phyloP scores from a whole-genome alignment of 1,139 yeast genomes.

The Zygosaccharomyces sapae region DNA sequence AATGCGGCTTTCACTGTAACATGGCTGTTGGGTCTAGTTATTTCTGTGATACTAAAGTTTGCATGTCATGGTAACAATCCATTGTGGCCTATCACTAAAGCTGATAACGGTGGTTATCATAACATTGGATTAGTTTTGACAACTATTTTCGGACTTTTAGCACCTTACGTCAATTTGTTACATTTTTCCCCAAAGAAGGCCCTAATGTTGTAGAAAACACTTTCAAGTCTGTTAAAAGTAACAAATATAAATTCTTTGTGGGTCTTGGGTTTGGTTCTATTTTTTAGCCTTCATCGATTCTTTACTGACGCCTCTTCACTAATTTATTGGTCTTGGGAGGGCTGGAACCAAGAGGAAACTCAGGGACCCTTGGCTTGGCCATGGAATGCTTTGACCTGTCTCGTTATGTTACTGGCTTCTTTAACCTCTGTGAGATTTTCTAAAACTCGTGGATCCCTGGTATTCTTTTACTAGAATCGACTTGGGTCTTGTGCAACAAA shows the following conservation, averaged over 20 bases:
- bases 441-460: conserved; percentile 29
- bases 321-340: conserved; percentile 91
- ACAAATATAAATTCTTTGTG: conserved; percentile 25
- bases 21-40: conserved; percentile 66
- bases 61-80: conserved; percentile 84
- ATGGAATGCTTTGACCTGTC: conserved; percentile 69
- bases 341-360: conserved; percentile 64
- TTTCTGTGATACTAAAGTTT: conserved; percentile 71
- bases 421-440: conserved; percentile 29
- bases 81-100: conserved; percentile 91
- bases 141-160: conserved; percentile 54
- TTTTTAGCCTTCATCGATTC: conserved; percentile 70
- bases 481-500: conserved; percentile 30
- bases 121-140: conserved; percentile 66
- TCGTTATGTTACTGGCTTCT: conserved; percentile 59
- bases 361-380: conserved; percentile 86
- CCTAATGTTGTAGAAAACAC: background rate
- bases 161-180: conserved; percentile 37
- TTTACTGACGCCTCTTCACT: conserved; percentile 81
- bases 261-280: conserved; percentile 73
- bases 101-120: conserved; percentile 82
- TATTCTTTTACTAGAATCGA: conserved; percentile 44
- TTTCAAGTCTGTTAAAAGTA: conserved; percentile 4
- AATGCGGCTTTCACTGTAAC: conserved; percentile 47
- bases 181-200: conserved; percentile 12